Conservation (phyloP, 495 filamentous ascomycete species). For the Xylaria cubensis region DNA sequence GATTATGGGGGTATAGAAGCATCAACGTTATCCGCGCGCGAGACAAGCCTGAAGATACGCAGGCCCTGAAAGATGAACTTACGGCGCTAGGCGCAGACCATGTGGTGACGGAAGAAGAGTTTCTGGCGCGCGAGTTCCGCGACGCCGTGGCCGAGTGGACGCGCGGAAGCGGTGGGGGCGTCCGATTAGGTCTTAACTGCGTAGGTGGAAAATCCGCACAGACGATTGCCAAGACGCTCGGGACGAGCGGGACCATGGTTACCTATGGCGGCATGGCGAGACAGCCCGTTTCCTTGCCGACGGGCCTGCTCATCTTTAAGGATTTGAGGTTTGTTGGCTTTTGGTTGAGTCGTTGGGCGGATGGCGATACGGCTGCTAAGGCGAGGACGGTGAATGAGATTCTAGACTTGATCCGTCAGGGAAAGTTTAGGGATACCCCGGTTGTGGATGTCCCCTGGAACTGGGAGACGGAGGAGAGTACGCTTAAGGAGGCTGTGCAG, state of each 20-base stretch:
- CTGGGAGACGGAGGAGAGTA: slow-evolving; percentile 72
- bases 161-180: slow-evolving; percentile 67
- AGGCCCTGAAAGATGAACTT: slow-evolving; percentile 73
- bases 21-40: slow-evolving; percentile 85
- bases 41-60: slow-evolving; percentile 63
- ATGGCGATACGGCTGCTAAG: slow-evolving; percentile 76
- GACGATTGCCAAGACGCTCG: slow-evolving; percentile 72
- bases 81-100: slow-evolving; percentile 75
- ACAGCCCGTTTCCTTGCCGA: slow-evolving; percentile 78
- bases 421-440: slow-evolving; percentile 83
- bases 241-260: slow-evolving; percentile 73
- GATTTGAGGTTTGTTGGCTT: slow-evolving; percentile 87
- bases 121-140: slow-evolving; percentile 64
- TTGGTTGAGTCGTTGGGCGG: slow-evolving; percentile 91
- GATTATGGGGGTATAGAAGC: slow-evolving; percentile 82
- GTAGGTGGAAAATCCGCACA: slow-evolving; percentile 88
- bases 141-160: slow-evolving; percentile 70
- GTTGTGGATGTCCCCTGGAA: slow-evolving; percentile 80
- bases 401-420: slow-evolving; percentile 71
- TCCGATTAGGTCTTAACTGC: slow-evolving; percentile 87
- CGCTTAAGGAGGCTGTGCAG: slow-evolving; percentile 68
- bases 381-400: slow-evolving; percentile 81
- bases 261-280: slow-evolving; percentile 96
- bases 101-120: slow-evolving; percentile 80
- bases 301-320: slow-evolving; percentile 87